These are phyloP conservation scores for Lotmaria passim DNA, from an alignment of 208 protist species.

Conservation along the genomic window DNA sequence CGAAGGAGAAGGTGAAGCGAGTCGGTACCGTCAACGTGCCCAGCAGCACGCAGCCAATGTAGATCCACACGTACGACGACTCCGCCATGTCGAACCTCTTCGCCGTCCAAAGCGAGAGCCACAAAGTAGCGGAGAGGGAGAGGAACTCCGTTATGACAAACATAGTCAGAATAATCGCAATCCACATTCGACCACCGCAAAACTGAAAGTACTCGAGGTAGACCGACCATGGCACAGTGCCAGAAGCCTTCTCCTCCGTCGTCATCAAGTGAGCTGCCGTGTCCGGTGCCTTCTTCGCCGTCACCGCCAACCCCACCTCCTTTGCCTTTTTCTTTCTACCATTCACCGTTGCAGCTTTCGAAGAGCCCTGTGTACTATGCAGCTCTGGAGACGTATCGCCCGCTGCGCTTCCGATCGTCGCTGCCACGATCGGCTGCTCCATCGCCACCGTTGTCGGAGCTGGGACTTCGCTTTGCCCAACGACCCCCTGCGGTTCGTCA, in stretches of 20 bases:
- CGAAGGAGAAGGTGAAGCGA: slow-evolving; percentile 37
- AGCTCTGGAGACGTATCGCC: background rate
- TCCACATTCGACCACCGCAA: slow-evolving; percentile 53
- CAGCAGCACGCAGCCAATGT: slow-evolving; percentile 40
- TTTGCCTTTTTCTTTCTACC: slow-evolving; percentile 6
- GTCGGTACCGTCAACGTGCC: slow-evolving; percentile 37
- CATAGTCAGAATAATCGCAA: slow-evolving; percentile 32
- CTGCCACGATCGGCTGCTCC: too few species aligned
- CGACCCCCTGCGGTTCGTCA: too few species aligned
- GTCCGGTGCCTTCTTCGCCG: background rate
- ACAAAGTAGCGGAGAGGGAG: slow-evolving; percentile 45
- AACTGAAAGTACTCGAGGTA: slow-evolving; percentile 64
- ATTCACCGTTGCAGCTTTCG: too few species aligned
- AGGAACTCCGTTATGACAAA: slow-evolving; percentile 60
- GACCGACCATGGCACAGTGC: slow-evolving; percentile 55
- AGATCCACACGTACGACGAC: slow-evolving; percentile 48
- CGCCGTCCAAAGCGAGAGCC: slow-evolving; percentile 73
- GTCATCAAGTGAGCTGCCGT: slow-evolving; percentile 36
- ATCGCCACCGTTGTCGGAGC: too few species aligned
- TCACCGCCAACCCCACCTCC: background rate
- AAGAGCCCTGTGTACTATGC: background rate
- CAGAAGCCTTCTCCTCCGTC: slow-evolving; percentile 54
- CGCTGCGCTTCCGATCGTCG: too few species aligned
- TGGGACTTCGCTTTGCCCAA: too few species aligned
- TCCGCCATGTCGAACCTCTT: slow-evolving; percentile 15